A percentile compares a stretch with the other conserved stretches of the same genome.
These are phyloP conservation scores for Gomphus bonarii DNA, from an alignment of 1,284 basidiomycete genomes.

Conservation along the genomic window DNA sequence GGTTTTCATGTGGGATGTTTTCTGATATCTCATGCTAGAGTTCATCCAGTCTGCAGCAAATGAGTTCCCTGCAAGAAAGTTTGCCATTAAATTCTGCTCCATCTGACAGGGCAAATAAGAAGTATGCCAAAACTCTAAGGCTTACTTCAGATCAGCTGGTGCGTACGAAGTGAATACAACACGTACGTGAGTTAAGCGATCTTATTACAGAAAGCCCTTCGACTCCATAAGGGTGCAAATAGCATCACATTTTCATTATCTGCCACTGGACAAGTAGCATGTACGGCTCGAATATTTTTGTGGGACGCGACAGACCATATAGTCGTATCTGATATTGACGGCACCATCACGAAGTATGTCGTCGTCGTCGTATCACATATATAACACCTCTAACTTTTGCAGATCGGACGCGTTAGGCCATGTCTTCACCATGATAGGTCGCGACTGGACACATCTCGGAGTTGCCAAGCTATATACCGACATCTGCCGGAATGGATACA, in stretches of 20 bases:
- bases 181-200: neutral
- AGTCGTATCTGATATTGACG: constrained; percentile 97
- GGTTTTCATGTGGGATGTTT: neutral
- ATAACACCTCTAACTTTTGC: constrained; percentile 9
- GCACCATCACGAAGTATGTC: constrained; percentile 93
- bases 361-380: neutral
- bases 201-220: constrained; percentile 62
- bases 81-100: constrained; percentile 12
- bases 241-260: constrained; percentile 92
- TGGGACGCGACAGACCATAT: constrained; percentile 90
- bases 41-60: constrained; percentile 15
- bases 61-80: neutral
- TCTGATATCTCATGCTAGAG: constrained; percentile 24
- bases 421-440: constrained; percentile 96
- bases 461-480: constrained; percentile 99
- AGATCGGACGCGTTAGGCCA: constrained; percentile 97
- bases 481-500: constrained; percentile 93
- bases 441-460: constrained; percentile 99
- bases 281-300: constrained; percentile 89
- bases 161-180: constrained; percentile 17
- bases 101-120: constrained; percentile 25
- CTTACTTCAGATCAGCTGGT: constrained; percentile 78
- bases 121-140: constrained; percentile 89
- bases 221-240: constrained; percentile 85
- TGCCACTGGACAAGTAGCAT: constrained; percentile 79